Base-by-base conservation (phyloP, 352 stramenopile genomes). In the Albugo candida region DNA sequence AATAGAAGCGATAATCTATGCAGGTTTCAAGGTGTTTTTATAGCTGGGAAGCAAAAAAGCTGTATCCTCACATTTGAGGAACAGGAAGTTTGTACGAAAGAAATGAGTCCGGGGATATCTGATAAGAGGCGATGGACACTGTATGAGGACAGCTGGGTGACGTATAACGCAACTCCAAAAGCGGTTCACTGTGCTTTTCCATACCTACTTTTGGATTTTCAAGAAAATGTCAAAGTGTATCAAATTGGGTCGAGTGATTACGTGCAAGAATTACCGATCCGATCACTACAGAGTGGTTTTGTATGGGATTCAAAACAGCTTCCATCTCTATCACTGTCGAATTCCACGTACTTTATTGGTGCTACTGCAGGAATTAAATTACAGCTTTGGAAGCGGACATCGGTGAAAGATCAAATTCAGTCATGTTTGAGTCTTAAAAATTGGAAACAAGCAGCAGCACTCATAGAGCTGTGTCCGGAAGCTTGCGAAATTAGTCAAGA, bases 391-490 rank as follows among this genome's bases (percentile, higher is more conserved):
- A 60, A 67, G 48, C 84, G 83, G 70, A 45, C 61, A 12, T 55
- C 71, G 1, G 52, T 89, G 36, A 46, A 53, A 21, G 52, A 71
- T n/a, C 61, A 78, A 46, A 51, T 89, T 4, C 57, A 76, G 38
- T 55, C 58, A 2, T 64, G 56, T 2, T 52, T 77, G 17, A 51
- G 48, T 5, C 56, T 58, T 13, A 40, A 54, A 1, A 61, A 58
- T 5, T 51, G 83, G 11, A 56, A 68, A 46, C 68, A 87, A 41
- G 74, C 77, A 0, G 64, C 86, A 11, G 58, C 61, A n/a, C 50
- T 91, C 14, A 77, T 61, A 19, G 64, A 76, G 44, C 45, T 84
- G 13, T 87, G 77, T 27, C 70, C 75, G 0, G 64, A 81, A n/a
- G 68, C 84, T 19, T 66, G 63, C 37, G 56, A 64, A 10, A 48